These are phyloP conservation scores for Corymbia calophylla DNA, from an alignment of 441 rosid species.

Conservation along the genomic window DNA sequence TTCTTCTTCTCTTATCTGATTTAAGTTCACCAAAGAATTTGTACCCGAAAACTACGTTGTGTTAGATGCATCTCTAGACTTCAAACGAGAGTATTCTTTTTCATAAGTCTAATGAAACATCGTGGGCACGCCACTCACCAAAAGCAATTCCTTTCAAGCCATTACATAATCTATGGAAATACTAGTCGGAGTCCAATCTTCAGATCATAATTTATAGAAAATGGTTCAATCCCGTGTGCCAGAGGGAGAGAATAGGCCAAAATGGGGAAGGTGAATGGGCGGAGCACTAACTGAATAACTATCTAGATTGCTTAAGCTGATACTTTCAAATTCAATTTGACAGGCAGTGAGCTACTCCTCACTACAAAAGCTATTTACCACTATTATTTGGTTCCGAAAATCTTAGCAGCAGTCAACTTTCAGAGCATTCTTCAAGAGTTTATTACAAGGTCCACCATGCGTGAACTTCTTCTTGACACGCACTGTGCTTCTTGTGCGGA, in stretches of 20 bases:
- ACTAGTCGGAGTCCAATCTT: background rate
- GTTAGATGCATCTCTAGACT: background rate
- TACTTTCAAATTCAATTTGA: background rate
- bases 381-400: background rate
- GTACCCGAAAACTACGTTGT: constrained; percentile 13
- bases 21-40: constrained; percentile 13
- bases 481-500: background rate
- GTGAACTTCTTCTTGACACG: background rate
- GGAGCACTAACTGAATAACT: background rate
- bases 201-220: background rate
- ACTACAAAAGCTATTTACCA: background rate
- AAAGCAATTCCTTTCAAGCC: background rate
- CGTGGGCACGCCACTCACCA: background rate
- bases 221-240: background rate
- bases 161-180: background rate
- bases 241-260: background rate
- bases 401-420: background rate
- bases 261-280: background rate
- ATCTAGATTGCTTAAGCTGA: background rate
- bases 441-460: background rate
- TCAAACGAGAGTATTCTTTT: background rate
- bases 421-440: background rate
- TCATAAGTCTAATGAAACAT: background rate
- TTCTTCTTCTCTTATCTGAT: constrained; percentile 5
- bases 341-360: background rate